Conservation (phyloP, 371 early-diverging fungal genomes). For the Zopfochytrium polystomum region DNA sequence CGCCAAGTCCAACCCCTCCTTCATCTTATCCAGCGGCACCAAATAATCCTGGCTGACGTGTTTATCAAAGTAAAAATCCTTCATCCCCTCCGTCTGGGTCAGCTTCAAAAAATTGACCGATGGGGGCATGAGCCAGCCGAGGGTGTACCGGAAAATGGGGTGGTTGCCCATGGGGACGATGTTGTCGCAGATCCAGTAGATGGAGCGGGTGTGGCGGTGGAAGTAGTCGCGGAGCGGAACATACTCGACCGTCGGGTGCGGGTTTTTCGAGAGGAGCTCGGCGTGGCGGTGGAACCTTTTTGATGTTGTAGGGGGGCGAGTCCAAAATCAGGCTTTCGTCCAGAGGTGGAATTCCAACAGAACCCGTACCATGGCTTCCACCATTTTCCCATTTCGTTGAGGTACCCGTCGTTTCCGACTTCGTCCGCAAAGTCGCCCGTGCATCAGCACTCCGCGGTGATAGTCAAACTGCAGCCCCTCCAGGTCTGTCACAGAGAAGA, state of each 20-base stretch:
- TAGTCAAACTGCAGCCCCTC: constrained; percentile 42
- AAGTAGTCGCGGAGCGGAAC: constrained; percentile 50
- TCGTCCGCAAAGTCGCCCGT: constrained; percentile 39
- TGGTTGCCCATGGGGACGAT: constrained; percentile 48
- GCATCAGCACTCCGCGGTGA: constrained; percentile 40
- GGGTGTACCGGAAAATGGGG: constrained; percentile 35
- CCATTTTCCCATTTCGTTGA: constrained; percentile 39
- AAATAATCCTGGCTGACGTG: constrained; percentile 45
- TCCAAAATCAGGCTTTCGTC: background rate
- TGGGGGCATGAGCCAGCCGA: constrained; percentile 47
- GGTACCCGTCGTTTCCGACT: constrained; percentile 17
- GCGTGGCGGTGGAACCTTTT: constrained; percentile 49
- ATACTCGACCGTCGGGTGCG: constrained; percentile 40
- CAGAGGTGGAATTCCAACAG: background rate
- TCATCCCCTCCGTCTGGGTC: constrained; percentile 34
- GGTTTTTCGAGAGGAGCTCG: no score
- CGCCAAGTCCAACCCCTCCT: constrained; percentile 34
- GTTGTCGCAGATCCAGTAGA: no score
- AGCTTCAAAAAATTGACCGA: constrained; percentile 41
- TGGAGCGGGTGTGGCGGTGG: constrained; percentile 50
- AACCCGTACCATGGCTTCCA: constrained; percentile 53
- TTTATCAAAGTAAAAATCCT: constrained; percentile 31
- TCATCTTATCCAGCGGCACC: constrained; percentile 36
- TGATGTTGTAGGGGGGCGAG: no score
- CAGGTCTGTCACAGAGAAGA: constrained; percentile 23